Conservation (phyloP, 2,329 filamentous ascomycete genomes). For the Neophaeococcomyces aloes region DNA sequence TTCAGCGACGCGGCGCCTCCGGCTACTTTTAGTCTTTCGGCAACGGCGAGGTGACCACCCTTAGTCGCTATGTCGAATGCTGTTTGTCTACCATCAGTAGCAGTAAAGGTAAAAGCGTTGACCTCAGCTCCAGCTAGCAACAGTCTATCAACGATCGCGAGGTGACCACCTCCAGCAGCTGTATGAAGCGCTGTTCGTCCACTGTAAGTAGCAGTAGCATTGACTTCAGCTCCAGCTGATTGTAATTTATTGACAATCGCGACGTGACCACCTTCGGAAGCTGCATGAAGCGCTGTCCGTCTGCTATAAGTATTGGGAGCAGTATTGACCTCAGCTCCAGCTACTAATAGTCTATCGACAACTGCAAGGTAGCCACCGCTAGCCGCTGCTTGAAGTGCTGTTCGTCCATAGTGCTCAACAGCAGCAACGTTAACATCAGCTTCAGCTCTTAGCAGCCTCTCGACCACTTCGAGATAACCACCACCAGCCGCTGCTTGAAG, state of each 20-base stretch:
- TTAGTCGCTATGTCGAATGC: background rate
- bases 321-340: background rate
- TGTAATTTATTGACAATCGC: background rate
- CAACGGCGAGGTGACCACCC: constrained; percentile 9
- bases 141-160: background rate
- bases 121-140: background rate
- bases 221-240: background rate
- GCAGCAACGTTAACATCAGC: constrained; percentile 9
- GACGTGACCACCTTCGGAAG: too few species aligned
- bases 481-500: background rate
- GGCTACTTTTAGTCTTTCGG: too few species aligned
- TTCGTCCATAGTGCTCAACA: constrained; percentile 8
- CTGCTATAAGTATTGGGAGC: background rate
- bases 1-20: too few species aligned
- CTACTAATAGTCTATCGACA: background rate
- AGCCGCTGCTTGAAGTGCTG: background rate
- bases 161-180: background rate
- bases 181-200: background rate
- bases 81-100: background rate
- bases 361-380: background rate
- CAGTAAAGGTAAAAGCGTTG: background rate
- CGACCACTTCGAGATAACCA: constrained; percentile 11
- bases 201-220: background rate
- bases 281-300: too few species aligned
- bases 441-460: constrained; percentile 11